Evolutionary conservation across 371 early-diverging fungal genomes (phyloP), one percentile per base, ranked within the genome.

Genomic region (Mortierella polycephala): DNA sequence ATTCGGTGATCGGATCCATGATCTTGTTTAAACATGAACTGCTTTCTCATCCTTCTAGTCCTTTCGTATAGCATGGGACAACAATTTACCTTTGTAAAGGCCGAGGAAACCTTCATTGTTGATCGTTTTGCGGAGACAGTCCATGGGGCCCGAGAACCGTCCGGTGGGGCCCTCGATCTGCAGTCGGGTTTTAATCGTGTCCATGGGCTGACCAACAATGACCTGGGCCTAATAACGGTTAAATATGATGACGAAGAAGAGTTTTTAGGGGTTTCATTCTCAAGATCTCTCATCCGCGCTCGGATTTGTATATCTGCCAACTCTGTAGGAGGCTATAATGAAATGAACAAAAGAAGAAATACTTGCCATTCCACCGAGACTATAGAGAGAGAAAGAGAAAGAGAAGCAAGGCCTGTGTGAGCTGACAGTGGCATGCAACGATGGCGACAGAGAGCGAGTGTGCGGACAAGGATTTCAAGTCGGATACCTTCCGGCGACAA

Each of bases 111-210:
- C 92, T 71, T 90, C 92, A 59, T 88, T 88, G 16, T 81, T 75
- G 14, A 90, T 82, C 0, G 90, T 93, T 72, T 89, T 89, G 23
- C 86, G 64, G 6, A 88, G 60, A 64, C 94, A 94, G 69, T 92
- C 92, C 82, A 89, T 83, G 0, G 92, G 91, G 30, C 92, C 92
- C 11, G 84, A 83, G 70, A 91, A 92, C 52, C 87, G 86, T n/a
- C 87, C 75, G 7, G 80, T 45, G 7, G 63, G 66, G 10, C 84
- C 74, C 60, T 87, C 84, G 55, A 86, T 69, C 62, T 91, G 90
- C 20, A 90, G 75, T 46, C 90, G 75, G 56, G 92, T 93, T 79
- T 94, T 94, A 82, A 95, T 87, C 0, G 94, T 94, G 71, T 95
- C 93, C 67, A 91, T 82, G 18, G 91, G 91, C 61, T 90, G 91